Conservation (phyloP, 2,329 filamentous ascomycete species). For the Intubia oerlemansii region DNA sequence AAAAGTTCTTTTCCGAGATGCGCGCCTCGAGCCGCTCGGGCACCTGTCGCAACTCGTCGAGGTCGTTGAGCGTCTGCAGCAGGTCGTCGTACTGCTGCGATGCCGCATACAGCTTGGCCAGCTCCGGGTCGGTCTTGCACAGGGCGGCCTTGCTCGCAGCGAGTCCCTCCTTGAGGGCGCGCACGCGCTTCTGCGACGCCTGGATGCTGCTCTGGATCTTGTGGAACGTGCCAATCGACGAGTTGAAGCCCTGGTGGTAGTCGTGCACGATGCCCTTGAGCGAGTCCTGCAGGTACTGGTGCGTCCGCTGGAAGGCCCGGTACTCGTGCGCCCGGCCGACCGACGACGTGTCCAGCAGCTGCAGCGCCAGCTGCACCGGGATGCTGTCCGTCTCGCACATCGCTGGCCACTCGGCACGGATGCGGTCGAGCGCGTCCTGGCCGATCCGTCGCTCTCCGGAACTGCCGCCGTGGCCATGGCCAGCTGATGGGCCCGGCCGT, state of each 20-base stretch:
- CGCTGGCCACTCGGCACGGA: conserved; percentile 75
- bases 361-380: conserved; percentile 83
- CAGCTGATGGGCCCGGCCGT: too few relatives aligned
- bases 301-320: conserved; percentile 61
- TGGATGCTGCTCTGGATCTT: conserved; percentile 93
- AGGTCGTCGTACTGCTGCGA: conserved; percentile 85
- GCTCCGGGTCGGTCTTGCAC: conserved; percentile 67
- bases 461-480: too few relatives aligned
- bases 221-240: conserved; percentile 95
- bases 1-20: conserved; percentile 89
- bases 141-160: conserved; percentile 61
- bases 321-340: conserved; percentile 82
- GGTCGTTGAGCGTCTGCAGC: conserved; percentile 59
- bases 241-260: conserved; percentile 98
- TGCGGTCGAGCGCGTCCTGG: conserved; percentile 50
- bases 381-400: conserved; percentile 80
- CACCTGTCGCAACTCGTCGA: conserved; percentile 73
- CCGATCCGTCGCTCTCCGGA: too few relatives aligned
- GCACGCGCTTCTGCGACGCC: conserved; percentile 66
- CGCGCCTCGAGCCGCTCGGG: conserved; percentile 84
- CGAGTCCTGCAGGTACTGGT: conserved; percentile 76
- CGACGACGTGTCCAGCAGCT: conserved; percentile 84
- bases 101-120: conserved; percentile 70
- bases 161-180: conserved; percentile 65
- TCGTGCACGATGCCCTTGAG: conserved; percentile 93